Evolutionary conservation across 352 stramenopile species (phyloP).

Genomic region (Phytophthora pini): DNA sequence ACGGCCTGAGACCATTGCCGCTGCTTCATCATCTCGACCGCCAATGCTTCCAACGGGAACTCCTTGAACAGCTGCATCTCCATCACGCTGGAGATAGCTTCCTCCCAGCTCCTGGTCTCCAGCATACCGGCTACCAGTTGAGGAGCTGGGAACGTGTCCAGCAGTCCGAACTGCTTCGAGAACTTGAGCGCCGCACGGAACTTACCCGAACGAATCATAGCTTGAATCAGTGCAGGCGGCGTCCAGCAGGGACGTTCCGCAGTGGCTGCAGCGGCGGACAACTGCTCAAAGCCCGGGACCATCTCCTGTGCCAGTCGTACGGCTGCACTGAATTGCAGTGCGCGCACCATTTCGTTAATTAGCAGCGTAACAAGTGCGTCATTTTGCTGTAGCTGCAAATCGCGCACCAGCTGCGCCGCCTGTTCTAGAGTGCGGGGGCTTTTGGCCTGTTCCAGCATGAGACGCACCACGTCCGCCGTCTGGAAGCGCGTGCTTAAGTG

Average conservation of each 20-base stretch:
- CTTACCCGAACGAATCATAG: conserved; percentile 81
- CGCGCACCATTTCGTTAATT: conserved; percentile 80
- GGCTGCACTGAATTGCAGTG: conserved; percentile 69
- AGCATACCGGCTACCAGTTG: conserved; percentile 78
- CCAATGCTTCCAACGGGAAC: conserved; percentile 71
- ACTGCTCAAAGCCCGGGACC: conserved; percentile 74
- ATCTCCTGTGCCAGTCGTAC: conserved; percentile 84
- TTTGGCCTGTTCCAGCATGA: conserved; percentile 66
- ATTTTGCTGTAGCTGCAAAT: conserved; percentile 72
- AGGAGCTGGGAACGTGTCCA: conserved; percentile 67
- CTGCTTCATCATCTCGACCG: conserved; percentile 70
- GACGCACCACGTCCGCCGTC: conserved; percentile 76
- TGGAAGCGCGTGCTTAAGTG: conserved; percentile 75
- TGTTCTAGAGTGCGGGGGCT: conserved; percentile 54
- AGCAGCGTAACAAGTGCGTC: conserved; percentile 84
- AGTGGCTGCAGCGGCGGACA: conserved; percentile 21
- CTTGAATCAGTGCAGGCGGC: conserved; percentile 79
- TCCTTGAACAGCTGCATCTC: conserved; percentile 76
- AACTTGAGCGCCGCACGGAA: conserved; percentile 83
- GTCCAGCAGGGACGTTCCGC: conserved; percentile 63
- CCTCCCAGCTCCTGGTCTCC: conserved; percentile 68
- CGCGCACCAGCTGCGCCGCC: conserved; percentile 75
- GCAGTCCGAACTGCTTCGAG: conserved; percentile 79
- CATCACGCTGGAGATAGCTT: conserved; percentile 77
- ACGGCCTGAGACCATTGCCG: conserved; percentile 71